A percentile compares a stretch with the other conserved stretches of the same genome.
Conservation (phyloP, 495 filamentous ascomycete species). For the Lasiosphaeriaceae sp. region DNA sequence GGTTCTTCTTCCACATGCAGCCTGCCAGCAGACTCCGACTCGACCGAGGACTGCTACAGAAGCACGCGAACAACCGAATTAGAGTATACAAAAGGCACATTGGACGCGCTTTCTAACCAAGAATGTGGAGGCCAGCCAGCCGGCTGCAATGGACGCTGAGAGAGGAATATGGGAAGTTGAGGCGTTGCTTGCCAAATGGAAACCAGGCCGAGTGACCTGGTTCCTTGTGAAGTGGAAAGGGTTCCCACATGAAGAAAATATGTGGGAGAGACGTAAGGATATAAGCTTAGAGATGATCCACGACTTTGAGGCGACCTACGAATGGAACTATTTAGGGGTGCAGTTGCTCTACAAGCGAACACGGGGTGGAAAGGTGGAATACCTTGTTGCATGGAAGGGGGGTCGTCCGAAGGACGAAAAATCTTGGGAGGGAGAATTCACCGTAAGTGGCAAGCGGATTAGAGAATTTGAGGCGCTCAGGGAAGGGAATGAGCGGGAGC, state of each 20-base stretch:
- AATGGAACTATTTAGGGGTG: too few species aligned
- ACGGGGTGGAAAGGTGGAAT: too few species aligned
- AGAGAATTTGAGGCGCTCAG: not conserved
- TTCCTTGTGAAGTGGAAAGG: conserved; percentile 5
- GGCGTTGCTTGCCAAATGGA: conserved; percentile 4
- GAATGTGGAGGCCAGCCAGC: not conserved
- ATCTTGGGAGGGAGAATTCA: conserved; percentile 3
- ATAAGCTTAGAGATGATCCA: not conserved
- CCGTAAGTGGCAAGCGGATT: not conserved
- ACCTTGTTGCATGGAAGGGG: too few species aligned
- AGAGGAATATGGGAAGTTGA: conserved; percentile 1
- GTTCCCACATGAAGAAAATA: not conserved
- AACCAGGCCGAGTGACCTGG: not conserved
- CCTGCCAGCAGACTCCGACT: too few species aligned
- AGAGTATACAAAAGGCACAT: not conserved
- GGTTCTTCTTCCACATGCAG: too few species aligned
- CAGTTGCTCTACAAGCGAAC: too few species aligned
- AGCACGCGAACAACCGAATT: too few species aligned
- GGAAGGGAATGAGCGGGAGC: too few species aligned
- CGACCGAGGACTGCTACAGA: too few species aligned
- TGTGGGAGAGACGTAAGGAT: conserved; percentile 1
- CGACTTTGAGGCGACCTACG: not conserved
- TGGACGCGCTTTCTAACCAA: not conserved
- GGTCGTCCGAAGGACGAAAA: not conserved
- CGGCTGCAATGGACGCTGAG: not conserved